These are phyloP conservation scores for Batkoa obscura DNA, from an alignment of 371 early-diverging fungal species.

Conservation along the genomic window DNA sequence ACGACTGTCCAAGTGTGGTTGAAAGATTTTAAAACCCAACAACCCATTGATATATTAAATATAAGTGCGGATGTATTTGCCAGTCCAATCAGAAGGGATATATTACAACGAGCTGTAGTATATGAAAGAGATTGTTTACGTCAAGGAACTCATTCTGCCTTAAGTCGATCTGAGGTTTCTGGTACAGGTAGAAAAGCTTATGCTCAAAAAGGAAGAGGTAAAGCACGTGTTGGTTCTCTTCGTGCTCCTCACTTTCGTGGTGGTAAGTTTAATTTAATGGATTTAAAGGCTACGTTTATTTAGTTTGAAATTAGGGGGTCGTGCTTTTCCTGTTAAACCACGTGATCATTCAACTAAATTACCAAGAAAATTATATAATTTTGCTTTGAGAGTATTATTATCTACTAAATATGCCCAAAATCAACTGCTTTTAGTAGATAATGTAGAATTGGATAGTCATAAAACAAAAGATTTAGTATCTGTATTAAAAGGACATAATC, in stretches of 20 bases:
- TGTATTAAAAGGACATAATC: slow-evolving; percentile 25
- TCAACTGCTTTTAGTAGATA: slow-evolving; percentile 67
- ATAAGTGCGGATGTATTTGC: slow-evolving; percentile 62
- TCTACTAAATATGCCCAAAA: slow-evolving; percentile 79
- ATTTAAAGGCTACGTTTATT: not conserved
- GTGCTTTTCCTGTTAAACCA: slow-evolving; percentile 70
- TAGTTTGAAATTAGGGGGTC: slow-evolving; percentile 24
- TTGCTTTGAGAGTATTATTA: slow-evolving; percentile 65
- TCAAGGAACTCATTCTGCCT: slow-evolving; percentile 72
- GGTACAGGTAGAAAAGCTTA: slow-evolving; percentile 59
- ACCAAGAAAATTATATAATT: slow-evolving; percentile 64
- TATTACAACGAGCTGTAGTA: slow-evolving; percentile 69
- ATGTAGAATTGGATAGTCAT: slow-evolving; percentile 27
- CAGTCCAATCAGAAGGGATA: slow-evolving; percentile 58
- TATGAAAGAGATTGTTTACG: slow-evolving; percentile 65
- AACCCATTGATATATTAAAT: slow-evolving; percentile 49
- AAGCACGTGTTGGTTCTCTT: slow-evolving; percentile 67
- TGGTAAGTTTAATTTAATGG: slow-evolving; percentile 23
- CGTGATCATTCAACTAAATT: slow-evolving; percentile 63
- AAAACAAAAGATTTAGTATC: slow-evolving; percentile 33
- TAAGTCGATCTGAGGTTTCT: slow-evolving; percentile 62
- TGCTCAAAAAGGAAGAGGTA: slow-evolving; percentile 87
- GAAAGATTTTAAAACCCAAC: slow-evolving; percentile 51
- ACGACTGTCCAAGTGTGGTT: slow-evolving; percentile 58
- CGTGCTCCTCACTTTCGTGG: slow-evolving; percentile 79